A percentile compares a stretch with the other conserved stretches of the same genome.
phyloP scores from a whole-genome alignment of 2,329 filamentous ascomycete genomes.

The Pseudogymnoascus sp. region DNA sequence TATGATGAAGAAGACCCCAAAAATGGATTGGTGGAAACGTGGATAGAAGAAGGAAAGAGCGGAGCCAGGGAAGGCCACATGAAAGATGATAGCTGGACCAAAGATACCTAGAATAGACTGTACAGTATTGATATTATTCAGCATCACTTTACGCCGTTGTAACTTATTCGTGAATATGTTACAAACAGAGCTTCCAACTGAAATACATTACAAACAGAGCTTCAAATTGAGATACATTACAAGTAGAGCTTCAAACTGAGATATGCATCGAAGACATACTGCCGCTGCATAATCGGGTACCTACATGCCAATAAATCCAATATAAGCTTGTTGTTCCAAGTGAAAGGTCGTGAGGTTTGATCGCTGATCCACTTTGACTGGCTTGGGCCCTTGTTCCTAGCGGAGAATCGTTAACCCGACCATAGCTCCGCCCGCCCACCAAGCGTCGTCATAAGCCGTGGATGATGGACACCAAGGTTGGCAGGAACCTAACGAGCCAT shows the following conservation, averaged over 20 bases:
- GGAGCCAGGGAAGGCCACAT: constrained; percentile 47
- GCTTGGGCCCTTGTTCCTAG: constrained; percentile 7
- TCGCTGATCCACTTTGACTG: neutral
- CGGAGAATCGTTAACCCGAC: neutral
- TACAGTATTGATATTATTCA: neutral
- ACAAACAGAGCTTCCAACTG: neutral
- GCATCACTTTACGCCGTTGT: neutral
- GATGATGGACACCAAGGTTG: constrained; percentile 2
- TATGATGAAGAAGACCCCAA: constrained; percentile 70
- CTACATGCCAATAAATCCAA: neutral
- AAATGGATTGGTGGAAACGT: constrained; percentile 72
- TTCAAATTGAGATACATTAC: neutral
- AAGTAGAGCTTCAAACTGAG: too few relatives aligned
- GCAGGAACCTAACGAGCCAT: neutral
- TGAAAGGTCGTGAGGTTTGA: neutral
- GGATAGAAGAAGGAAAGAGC: constrained; percentile 53
- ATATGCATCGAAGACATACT: neutral
- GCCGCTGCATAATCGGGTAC: neutral
- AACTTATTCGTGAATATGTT: too few relatives aligned
- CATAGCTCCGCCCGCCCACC: constrained; percentile 5
- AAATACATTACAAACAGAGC: neutral
- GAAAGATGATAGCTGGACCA: constrained; percentile 50
- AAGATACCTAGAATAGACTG: constrained; percentile 33
- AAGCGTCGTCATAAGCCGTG: constrained; percentile 1
- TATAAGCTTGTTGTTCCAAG: constrained; percentile 2